A percentile compares a stretch with the other conserved stretches of the same genome.
Conservation (phyloP, 2,329 filamentous ascomycete species). For the Claviceps arundinis region DNA sequence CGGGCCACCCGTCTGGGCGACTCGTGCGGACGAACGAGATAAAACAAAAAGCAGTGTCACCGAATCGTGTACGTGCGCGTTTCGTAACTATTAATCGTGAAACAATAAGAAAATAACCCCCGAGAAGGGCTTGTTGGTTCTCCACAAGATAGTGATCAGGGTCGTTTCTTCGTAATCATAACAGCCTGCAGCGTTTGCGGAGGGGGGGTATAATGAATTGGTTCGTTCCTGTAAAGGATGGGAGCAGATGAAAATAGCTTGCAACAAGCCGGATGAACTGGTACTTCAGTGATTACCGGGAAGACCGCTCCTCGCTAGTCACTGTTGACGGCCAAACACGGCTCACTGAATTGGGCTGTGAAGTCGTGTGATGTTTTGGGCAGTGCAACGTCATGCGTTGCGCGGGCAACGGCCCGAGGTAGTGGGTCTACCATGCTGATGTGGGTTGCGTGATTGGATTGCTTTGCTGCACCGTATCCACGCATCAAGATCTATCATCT, state of each 20-base stretch:
- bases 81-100: not conserved
- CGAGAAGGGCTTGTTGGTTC: not conserved
- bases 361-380: slow-evolving; percentile 4
- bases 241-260: not conserved
- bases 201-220: not conserved
- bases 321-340: slow-evolving; percentile 3
- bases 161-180: slow-evolving; percentile 3
- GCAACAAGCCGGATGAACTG: not conserved
- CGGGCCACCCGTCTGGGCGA: slow-evolving; percentile 20
- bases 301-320: not conserved
- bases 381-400: slow-evolving; percentile 4
- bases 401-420: slow-evolving; percentile 7
- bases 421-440: not conserved
- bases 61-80: not conserved
- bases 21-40: slow-evolving; percentile 7
- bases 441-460: no score
- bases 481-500: no score
- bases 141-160: not conserved
- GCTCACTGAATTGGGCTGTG: slow-evolving; percentile 4
- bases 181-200: not conserved
- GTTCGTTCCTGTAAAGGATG: not conserved
- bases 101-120: not conserved
- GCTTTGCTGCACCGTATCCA: no score
- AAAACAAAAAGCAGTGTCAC: not conserved
- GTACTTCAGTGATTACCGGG: not conserved